Base-by-base conservation (phyloP, 2,329 filamentous ascomycete species). In the Colletotrichum sp. region DNA sequence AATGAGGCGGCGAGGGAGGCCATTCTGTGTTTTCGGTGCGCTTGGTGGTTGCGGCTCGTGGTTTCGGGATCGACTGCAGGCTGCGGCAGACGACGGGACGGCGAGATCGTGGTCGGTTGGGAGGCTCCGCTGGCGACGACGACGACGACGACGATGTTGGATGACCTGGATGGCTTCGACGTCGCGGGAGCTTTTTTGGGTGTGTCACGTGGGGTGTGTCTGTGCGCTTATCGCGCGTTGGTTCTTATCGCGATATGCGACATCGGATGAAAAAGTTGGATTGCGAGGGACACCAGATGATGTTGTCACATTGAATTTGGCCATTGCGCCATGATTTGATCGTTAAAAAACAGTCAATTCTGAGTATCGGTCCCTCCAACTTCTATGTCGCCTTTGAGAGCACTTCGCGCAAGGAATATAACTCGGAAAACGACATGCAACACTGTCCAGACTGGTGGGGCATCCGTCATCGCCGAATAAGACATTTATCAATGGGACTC, bases 1-100 rank as follows among this genome's bases (percentile, higher is more conserved):
- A 81, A 73, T 25, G 79, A 78, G 44, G 77, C 76, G 59, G 79
- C 70, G 55, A 81, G 75, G 55, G 76, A 77, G 15, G 79, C 70
- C 72, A 78, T 78, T 27, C 27, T 63, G 19, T 22, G 7, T 30
- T 61, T 22, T 13, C n/a, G 11, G 44, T 39, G 36, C 15, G 15
- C 11, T 16, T n/a, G 8, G 15, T 36, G 34, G 16, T 4, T 36
- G 34, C 34, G 34, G 34, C 34, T 16, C 13, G 34, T 36, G 13
- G 13, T 36, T 44, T 19, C 16, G 29, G 19, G 1, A 30, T 13
- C 30, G 19, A 34, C 19, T 29, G 27, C 7, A 22, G 16, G 8
- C 11, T 36, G 34, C 19, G 39, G 19, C 39, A 44, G 39, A 44
- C 39, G 19, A 19, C 16, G 30, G 19, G n/a, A 25, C n/a, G 27